phyloP scores from a whole-genome alignment of 2,329 filamentous ascomycete genomes.

The Coleophoma eucalyptorum region DNA sequence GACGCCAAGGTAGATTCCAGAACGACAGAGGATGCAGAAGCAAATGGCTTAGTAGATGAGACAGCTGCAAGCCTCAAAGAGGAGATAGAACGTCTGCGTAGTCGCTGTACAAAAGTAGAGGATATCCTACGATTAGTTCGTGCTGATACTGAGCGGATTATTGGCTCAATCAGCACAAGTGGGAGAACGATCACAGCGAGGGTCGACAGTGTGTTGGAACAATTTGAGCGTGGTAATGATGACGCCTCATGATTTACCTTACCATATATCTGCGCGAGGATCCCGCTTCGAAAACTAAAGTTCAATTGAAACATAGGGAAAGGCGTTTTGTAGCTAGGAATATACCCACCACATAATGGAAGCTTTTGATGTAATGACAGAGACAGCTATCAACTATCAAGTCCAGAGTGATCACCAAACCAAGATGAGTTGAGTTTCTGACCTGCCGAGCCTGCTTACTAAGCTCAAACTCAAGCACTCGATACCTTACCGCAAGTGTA shows the following conservation, averaged over 20 bases:
- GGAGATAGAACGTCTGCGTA: slow-evolving; percentile 19
- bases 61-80: slow-evolving; percentile 7
- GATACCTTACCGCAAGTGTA: too few relatives aligned
- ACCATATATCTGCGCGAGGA: too few relatives aligned
- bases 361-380: too few relatives aligned
- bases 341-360: too few relatives aligned
- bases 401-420: too few relatives aligned
- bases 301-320: background rate
- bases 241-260: too few relatives aligned
- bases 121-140: slow-evolving; percentile 16
- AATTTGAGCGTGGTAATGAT: too few relatives aligned
- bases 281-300: background rate
- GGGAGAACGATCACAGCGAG: slow-evolving; percentile 16
- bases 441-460: too few relatives aligned
- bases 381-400: too few relatives aligned
- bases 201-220: slow-evolving; percentile 6
- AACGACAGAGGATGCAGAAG: slow-evolving; percentile 6
- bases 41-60: slow-evolving; percentile 1
- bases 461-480: too few relatives aligned
- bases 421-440: too few relatives aligned
- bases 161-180: slow-evolving; percentile 15
- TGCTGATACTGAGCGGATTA: slow-evolving; percentile 22
- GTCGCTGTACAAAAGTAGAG: slow-evolving; percentile 21
- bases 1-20: slow-evolving; percentile 9
- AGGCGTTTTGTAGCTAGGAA: background rate